These are phyloP conservation scores for Leccinum barrowsii DNA, from an alignment of 768 basidiomycete genomes.

Conservation along the genomic window DNA sequence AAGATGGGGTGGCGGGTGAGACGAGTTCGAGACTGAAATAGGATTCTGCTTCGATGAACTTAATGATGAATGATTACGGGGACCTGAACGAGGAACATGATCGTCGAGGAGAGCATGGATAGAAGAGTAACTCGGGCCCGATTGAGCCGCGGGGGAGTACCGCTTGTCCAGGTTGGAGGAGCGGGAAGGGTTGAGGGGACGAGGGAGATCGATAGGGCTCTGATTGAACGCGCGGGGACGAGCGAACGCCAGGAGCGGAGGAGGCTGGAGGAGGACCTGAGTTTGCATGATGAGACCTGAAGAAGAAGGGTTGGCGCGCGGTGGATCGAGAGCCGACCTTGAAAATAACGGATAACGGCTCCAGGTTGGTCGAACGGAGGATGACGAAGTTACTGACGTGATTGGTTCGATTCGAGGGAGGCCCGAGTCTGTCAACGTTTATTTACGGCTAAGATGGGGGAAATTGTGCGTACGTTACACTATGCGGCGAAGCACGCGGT, in stretches of 20 bases:
- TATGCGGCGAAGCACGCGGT: conserved; percentile 22
- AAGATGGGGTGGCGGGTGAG: conserved; percentile 19
- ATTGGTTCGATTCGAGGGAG: conserved; percentile 24
- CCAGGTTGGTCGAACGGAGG: conserved; percentile 7
- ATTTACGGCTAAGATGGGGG: conserved; percentile 27
- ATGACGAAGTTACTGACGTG: conserved; percentile 24
- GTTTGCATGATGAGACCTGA: conserved; percentile 24
- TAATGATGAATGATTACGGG: conserved; percentile 28
- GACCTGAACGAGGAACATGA: conserved; percentile 31
- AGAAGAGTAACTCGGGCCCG: conserved; percentile 33
- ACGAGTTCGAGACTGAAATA: conserved; percentile 14
- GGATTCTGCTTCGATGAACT: conserved; percentile 13
- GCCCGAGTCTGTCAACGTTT: conserved; percentile 22
- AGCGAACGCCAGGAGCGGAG: conserved; percentile 18
- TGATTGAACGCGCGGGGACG: conserved; percentile 13
- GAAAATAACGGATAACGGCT: conserved; percentile 15
- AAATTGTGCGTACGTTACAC: conserved; percentile 12
- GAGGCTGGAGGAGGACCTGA: conserved; percentile 27
- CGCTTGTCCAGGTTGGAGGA: conserved; percentile 37
- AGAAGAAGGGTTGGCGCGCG: conserved; percentile 9
- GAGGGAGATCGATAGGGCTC: conserved; percentile 26
- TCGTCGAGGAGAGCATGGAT: conserved; percentile 30
- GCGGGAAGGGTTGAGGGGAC: conserved; percentile 24
- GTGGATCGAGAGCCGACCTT: conserved; percentile 11
- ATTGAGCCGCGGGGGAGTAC: conserved; percentile 27